These are phyloP conservation scores for Paspalum notatum DNA, from an alignment of 176 grass and related monocot species.

Conservation along the genomic window DNA sequence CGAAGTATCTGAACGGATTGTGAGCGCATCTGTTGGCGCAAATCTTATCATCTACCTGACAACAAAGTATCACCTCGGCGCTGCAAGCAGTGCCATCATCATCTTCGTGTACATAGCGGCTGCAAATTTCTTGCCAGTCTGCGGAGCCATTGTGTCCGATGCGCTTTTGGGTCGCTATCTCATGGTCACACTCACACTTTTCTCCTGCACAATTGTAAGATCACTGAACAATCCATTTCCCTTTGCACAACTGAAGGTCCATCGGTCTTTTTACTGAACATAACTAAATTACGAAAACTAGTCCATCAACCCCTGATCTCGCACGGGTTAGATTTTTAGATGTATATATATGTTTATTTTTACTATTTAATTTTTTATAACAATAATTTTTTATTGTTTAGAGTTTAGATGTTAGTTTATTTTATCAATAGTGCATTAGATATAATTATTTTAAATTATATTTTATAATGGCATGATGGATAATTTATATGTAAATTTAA, in stretches of 20 bases:
- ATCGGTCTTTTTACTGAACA: neutral
- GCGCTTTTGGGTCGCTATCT: slow-evolving; percentile 40
- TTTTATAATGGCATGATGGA: no score
- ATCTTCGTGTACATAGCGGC: slow-evolving; percentile 40
- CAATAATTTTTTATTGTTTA: no score
- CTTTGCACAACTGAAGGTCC: neutral
- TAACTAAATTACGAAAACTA: no score
- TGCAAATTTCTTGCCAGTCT: slow-evolving; percentile 37
- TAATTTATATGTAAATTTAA: no score
- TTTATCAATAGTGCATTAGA: no score
- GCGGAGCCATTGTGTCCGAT: slow-evolving; percentile 45
- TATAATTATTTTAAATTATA: no score
- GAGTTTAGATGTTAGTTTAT: no score
- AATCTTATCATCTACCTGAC: slow-evolving; percentile 56
- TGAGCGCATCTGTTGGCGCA: slow-evolving; percentile 23
- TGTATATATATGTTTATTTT: no score
- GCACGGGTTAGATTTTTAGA: no score
- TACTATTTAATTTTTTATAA: neutral
- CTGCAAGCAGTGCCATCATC: slow-evolving; percentile 26
- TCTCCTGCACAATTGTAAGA: slow-evolving; percentile 40
- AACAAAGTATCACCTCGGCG: slow-evolving; percentile 41
- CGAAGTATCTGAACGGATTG: slow-evolving; percentile 45
- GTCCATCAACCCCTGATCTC: no score
- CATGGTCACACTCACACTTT: slow-evolving; percentile 29
- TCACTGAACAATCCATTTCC: neutral